phyloP scores from a whole-genome alignment of 768 basidiomycete genomes.

The Hebeloma cylindrosporum region DNA sequence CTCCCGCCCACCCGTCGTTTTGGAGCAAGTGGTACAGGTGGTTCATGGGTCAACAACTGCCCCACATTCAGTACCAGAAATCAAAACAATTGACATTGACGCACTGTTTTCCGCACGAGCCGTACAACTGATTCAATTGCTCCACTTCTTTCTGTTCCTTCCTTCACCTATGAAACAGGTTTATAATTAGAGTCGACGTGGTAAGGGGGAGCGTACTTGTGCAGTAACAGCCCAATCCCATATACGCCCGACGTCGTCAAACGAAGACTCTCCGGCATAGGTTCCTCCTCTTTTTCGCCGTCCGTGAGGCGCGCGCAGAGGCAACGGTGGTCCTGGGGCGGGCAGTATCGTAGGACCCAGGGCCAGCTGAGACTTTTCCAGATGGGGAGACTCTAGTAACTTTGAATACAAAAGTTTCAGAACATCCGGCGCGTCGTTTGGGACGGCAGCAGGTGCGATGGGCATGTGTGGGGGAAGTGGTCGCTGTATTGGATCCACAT shows the following conservation, averaged over 20 bases:
- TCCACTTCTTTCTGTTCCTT: constrained; percentile 79
- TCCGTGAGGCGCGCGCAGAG: constrained; percentile 57
- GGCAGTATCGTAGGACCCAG: constrained; percentile 52
- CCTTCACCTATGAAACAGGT: constrained; percentile 60
- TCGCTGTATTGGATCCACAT: constrained; percentile 33
- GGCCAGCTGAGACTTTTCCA: constrained; percentile 59
- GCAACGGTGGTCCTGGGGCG: constrained; percentile 60
- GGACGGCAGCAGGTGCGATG: constrained; percentile 32
- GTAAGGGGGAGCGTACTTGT: constrained; percentile 45
- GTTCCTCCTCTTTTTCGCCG: constrained; percentile 65
- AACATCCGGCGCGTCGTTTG: constrained; percentile 50
- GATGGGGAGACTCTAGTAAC: constrained; percentile 61
- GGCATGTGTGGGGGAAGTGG: constrained; percentile 27
- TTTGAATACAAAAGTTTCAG: constrained; percentile 57
- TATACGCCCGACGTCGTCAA: constrained; percentile 49
- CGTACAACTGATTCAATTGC: constrained; percentile 75
- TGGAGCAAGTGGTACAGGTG: constrained; percentile 60
- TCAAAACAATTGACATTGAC: constrained; percentile 36
- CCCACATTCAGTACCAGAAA: constrained; percentile 7
- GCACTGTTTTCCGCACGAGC: constrained; percentile 65
- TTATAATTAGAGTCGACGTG: constrained; percentile 5
- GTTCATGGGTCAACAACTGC: constrained; percentile 58
- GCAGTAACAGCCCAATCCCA: constrained; percentile 79
- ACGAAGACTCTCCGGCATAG: constrained; percentile 60
- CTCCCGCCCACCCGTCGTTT: constrained; percentile 63